Base-by-base conservation (phyloP, 2,329 filamentous ascomycete genomes). In the Colletotrichum camelliae region DNA sequence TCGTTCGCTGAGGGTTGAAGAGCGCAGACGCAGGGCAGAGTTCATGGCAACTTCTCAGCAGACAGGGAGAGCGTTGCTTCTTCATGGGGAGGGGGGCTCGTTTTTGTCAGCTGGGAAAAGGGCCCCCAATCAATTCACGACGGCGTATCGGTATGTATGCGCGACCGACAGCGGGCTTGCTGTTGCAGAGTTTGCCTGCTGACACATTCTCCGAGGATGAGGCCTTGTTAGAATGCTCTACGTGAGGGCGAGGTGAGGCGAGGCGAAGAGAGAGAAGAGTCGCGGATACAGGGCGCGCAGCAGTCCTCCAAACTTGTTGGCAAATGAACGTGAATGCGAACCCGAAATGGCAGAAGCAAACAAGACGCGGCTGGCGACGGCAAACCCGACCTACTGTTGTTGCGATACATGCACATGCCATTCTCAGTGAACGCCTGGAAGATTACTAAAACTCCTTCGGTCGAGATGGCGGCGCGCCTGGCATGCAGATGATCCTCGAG, bases 21-120 rank as follows among this genome's bases (percentile, higher is more conserved):
- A 73, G 68, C 58, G 39, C 18, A 48, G 48, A 71, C 29, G 67
- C 67, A 74, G 72, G 48, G 67, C 67, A 29, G 2, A 60, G n/a
- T 29, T 48, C 58, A 61, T 10, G 12, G 37, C 55, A 33, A 13
- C 16, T 48, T 48, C 43, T 31, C 16, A n/a, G 29, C 29, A 55
- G 24, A 39, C 62, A 72, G 69, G 57, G 73, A 67, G 43, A 18
- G 55, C 37, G 69, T 64, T 68, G 69, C 73, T 65, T 67, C 72
- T 74, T 71, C 48, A 55, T n/a, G 39, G 3, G 43, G 69, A 52
- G 43, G 33, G 62, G 37, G 13, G 31, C 52, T 7, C 24, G 24
- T 24, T 58, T 58, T 43, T 67, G 55, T 62, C 55, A 67, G 37
- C 13, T 75, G 73, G 55, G 5, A 52, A 52, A 68, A 24, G 4